Percentiles rank a stretch among this genome's conserved stretches.
These are phyloP conservation scores for Niebla homalea DNA, from an alignment of 495 filamentous ascomycete species.

Conservation along the genomic window DNA sequence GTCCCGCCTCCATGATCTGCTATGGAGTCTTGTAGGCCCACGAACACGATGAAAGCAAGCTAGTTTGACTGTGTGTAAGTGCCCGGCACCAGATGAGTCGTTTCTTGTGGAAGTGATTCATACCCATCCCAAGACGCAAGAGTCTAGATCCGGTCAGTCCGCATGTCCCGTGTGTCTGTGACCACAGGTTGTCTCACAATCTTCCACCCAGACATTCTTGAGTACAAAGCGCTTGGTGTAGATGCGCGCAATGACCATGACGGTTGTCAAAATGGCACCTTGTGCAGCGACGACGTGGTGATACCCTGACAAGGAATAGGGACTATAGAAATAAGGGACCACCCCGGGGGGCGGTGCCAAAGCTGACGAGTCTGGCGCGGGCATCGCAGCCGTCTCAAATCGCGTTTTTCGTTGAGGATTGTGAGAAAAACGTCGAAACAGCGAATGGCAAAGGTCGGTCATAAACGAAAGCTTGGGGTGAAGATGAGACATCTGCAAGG, in stretches of 20 bases:
- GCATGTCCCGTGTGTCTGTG: background rate
- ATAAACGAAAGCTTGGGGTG: no score
- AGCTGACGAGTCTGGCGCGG: constrained; percentile 1
- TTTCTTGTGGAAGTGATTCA: background rate
- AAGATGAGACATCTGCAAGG: no score
- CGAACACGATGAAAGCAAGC: background rate
- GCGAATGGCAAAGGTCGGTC: no score
- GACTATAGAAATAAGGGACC: constrained; percentile 8
- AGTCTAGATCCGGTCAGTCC: constrained; percentile 5
- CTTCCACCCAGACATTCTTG: constrained; percentile 12
- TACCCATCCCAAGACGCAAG: constrained; percentile 7
- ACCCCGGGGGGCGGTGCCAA: constrained; percentile 15
- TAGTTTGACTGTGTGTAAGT: background rate
- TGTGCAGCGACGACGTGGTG: constrained; percentile 2
- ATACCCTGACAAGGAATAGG: constrained; percentile 11
- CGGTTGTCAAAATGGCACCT: constrained; percentile 1
- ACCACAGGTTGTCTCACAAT: constrained; percentile 7
- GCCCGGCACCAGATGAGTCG: background rate
- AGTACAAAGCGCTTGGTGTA: constrained; percentile 13
- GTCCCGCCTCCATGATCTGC: constrained; percentile 5
- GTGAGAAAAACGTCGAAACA: no score
- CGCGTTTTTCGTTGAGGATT: no score
- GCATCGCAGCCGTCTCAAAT: background rate
- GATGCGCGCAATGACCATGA: constrained; percentile 5
- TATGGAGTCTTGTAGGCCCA: background rate